These are phyloP conservation scores for Mycena olivaceomarginata DNA, from an alignment of 768 basidiomycete genomes.

Conservation along the genomic window DNA sequence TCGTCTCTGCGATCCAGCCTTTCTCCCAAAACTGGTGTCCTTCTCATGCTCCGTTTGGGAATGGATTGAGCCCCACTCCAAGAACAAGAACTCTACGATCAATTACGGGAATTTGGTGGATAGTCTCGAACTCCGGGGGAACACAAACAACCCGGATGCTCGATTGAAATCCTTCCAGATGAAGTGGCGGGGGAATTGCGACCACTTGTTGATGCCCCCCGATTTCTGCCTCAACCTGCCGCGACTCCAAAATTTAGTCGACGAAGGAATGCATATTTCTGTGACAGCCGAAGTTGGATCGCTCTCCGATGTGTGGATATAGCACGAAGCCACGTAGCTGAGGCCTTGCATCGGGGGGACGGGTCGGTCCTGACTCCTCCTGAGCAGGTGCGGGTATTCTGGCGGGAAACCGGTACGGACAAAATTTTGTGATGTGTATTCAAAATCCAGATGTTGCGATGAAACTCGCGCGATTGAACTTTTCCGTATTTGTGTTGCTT, in stretches of 20 bases:
- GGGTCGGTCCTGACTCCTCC: not conserved
- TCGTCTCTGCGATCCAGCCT: not conserved
- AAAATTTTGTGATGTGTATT: too few species aligned
- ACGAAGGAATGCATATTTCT: constrained; percentile 18
- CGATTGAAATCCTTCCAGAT: not conserved
- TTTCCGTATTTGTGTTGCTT: too few species aligned
- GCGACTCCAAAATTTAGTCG: not conserved
- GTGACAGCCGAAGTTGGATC: not conserved
- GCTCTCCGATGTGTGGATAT: not conserved
- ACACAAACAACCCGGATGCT: not conserved
- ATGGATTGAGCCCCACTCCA: not conserved
- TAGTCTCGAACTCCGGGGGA: not conserved
- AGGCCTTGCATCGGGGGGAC: too few species aligned
- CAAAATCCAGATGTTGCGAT: too few species aligned
- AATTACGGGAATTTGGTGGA: not conserved
- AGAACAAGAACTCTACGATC: not conserved
- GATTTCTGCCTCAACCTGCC: constrained; percentile 2
- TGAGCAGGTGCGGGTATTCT: too few species aligned
- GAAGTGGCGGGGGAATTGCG: not conserved
- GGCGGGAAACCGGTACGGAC: too few species aligned
- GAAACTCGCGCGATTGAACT: too few species aligned
- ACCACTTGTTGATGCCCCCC: too few species aligned
- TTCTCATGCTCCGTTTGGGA: not conserved
- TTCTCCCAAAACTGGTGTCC: not conserved
- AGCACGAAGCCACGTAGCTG: not conserved